Base-by-base conservation (phyloP, 208 protist species). In the Trypanosoma rangeli region DNA sequence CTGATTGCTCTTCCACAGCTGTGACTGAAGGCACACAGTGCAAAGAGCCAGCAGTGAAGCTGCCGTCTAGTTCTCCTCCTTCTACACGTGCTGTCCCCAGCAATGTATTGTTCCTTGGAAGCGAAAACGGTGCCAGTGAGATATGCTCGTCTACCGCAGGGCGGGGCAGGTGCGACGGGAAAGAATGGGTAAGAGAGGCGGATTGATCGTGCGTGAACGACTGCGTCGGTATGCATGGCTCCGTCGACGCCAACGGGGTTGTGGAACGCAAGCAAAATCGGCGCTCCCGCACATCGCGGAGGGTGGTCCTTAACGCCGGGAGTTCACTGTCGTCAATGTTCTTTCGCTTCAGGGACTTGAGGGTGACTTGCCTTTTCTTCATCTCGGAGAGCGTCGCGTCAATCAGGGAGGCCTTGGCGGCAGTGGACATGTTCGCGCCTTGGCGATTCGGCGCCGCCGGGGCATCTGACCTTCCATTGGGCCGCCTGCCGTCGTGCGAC, bases 311-410 rank as follows among this genome's bases (percentile, higher is more conserved):
- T 29, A 92, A 82, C 31, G 87, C 84, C 37, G 82, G 80, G 31
- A 90, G 86, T 62, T 86, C 84, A 48, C 50, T 67, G 50, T 92
- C 86, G 5, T 87, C 81, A 55, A 93, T 85, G 46, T 90, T 78
- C 33, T 87, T 86, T 8, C 90, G 81, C 77, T 88, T 90, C 31
- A 95, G 70, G 24, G 87, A 91, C 64, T 81, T 87, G 24, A 95
- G 80, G 12, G 79, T 95, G 54, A 95, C 93, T 35, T 79, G 80
- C 10, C 63, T 65, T 20, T 80, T 74, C 50, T 80, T 82, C 80
- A 78, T 59, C 68, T 62, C 74, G 57, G 52, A 70, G 55, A 79
- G 73, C 44, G 76, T 68, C 37, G 58, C 31, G 33, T 73, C 74
- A n/a, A 74, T 70, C 46, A 73, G 67, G 8, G 67, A 62, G 22